Percentiles rank a stretch among this genome's conserved stretches.
Evolutionary conservation across 352 stramenopile genomes (phyloP).

Genomic region (Phytophthora pseudosyringae): DNA sequence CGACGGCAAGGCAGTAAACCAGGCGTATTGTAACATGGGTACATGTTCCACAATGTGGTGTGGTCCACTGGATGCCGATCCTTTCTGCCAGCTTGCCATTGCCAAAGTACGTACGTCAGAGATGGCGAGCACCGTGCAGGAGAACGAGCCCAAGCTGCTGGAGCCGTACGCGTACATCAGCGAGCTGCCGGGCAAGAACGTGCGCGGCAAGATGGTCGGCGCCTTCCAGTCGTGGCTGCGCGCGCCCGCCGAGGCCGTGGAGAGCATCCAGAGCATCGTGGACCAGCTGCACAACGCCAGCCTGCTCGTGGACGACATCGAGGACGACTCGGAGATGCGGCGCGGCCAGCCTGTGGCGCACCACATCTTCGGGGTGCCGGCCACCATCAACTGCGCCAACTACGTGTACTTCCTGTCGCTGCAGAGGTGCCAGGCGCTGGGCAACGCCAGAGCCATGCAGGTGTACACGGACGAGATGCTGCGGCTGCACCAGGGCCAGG

Average conservation of each 20-base stretch:
- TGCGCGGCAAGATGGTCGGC: slow-evolving; percentile 88
- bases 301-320: slow-evolving; percentile 98
- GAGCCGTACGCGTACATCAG: slow-evolving; percentile 92
- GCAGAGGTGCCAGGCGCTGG: slow-evolving; percentile 89
- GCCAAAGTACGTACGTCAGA: slow-evolving; percentile 9
- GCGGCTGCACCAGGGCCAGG: slow-evolving; percentile 95
- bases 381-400: slow-evolving; percentile 98
- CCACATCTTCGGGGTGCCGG: slow-evolving; percentile 95
- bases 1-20: no score
- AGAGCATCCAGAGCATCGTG: slow-evolving; percentile 93
- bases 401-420: slow-evolving; percentile 98
- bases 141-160: slow-evolving; percentile 67
- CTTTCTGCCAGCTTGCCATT: no score
- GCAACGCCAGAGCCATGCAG: slow-evolving; percentile 84
- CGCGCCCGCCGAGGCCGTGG: slow-evolving; percentile 64
- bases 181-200: slow-evolving; percentile 89
- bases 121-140: slow-evolving; percentile 36
- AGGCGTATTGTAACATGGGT: no score
- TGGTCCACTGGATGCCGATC: no score
- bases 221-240: slow-evolving; percentile 89
- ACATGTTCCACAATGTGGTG: no score
- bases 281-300: slow-evolving; percentile 96
- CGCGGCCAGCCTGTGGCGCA: slow-evolving; percentile 95
- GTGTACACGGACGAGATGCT: slow-evolving; percentile 97
- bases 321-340: slow-evolving; percentile 97